Percentiles rank a stretch among this genome's conserved stretches.
Conservation (phyloP, 192 early-diverging fungal species). For the Mortierella antarctica region DNA sequence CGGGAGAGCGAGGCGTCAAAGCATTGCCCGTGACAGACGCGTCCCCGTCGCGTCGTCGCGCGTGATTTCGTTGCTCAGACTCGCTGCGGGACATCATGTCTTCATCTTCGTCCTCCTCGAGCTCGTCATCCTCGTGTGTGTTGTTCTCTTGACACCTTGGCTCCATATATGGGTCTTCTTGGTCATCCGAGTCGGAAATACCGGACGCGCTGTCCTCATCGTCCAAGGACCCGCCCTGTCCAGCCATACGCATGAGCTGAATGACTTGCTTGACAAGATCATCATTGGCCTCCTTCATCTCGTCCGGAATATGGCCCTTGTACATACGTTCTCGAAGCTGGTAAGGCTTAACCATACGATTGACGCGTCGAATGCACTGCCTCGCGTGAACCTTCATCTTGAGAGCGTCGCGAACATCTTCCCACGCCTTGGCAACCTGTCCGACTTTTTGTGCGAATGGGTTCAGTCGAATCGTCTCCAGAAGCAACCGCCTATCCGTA, state of each 20-base stretch:
- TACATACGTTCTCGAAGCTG: conserved; percentile 49
- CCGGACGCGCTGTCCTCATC: conserved; percentile 32
- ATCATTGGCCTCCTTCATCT: conserved; percentile 46
- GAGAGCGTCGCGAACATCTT: conserved; percentile 48
- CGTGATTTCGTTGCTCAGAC: conserved; percentile 17
- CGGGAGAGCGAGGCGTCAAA: conserved; percentile 10
- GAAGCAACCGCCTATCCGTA: conserved; percentile 30
- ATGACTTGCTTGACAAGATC: conserved; percentile 47
- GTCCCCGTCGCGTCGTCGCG: too few relatives aligned
- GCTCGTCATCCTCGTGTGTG: conserved; percentile 32
- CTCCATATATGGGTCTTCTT: conserved; percentile 33
- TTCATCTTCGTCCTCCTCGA: conserved; percentile 38
- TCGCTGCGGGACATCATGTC: conserved; percentile 33
- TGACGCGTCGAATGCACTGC: conserved; percentile 48
- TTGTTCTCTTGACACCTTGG: not conserved
- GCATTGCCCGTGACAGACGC: not conserved
- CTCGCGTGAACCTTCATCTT: conserved; percentile 50
- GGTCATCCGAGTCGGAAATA: conserved; percentile 43
- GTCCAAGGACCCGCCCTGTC: conserved; percentile 24
- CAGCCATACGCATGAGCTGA: conserved; percentile 31
- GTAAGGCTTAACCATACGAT: conserved; percentile 51
- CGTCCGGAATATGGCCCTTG: conserved; percentile 41
- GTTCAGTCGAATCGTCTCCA: conserved; percentile 43
- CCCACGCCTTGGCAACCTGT: conserved; percentile 52
- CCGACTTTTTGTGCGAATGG: conserved; percentile 50